Base-by-base conservation (phyloP, 768 basidiomycete species). In the Amanita jacksonii region DNA sequence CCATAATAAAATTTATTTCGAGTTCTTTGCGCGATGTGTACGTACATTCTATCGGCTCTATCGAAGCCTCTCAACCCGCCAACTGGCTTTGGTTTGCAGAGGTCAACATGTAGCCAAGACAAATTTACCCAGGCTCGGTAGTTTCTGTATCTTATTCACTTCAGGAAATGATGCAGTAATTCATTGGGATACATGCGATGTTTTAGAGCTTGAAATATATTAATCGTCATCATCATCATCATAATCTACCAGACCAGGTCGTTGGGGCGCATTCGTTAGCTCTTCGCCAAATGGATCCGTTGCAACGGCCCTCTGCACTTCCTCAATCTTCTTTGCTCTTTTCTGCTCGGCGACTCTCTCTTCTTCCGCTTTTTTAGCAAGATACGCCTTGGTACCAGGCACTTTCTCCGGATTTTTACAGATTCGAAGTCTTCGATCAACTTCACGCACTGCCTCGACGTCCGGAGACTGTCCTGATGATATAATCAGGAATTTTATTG, bases 401-500 rank as follows among this genome's bases (percentile, higher is more conserved):
- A 94, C 81, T 61, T 93, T 96, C 62, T 94, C 92, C 4, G 96
- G 96, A 55, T 99, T 98, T 59, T 91, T 88, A 69, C 94, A 97
- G 28, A 84, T 56, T 55, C 78, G 82, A 36, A 99, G 66, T 35
- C 91, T 71, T 56, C 83, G 76, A 60, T 99, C 96, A 5, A 98
- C 82, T 55, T 87, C 85, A 10, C 87, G 83, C 10, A 97, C 91
- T 23, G 74, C 69, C 47, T 90, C 90, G 9, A 94, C 70, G 46
- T 87, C 72, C n/a, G 90, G 79, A 19, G 74, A 72, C 15, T 70
- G 69, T 12, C 81, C 79, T 15, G 74, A 61, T 4, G 63, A 57
- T 5, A 62, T 60, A 23, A 88, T 79, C 52, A 84, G 56, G 8
- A 53, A 51, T 53, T 76, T 74, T 50, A 91, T 74, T n/a, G 63